Evolutionary conservation across 768 basidiomycete genomes (phyloP), one percentile per base, ranked within the genome.

Genomic region (Auricularia cornea): DNA sequence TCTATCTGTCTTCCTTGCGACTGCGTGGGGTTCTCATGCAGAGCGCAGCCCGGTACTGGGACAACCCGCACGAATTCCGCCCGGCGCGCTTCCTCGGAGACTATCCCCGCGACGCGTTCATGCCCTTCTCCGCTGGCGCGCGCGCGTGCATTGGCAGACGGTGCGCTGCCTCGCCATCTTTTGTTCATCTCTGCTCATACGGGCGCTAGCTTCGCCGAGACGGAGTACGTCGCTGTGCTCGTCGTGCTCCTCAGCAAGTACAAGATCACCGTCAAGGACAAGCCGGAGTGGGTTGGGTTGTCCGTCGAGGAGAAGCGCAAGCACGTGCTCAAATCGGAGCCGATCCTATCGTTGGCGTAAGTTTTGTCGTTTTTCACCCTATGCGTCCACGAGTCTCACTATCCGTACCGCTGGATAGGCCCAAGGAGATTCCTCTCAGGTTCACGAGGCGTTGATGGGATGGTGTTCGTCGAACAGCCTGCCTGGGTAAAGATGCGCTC

Each of bases 151-250:
- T 57, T 26, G 54, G 54, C 20, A 18, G 44, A 18, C 16, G 2
- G 44, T 48, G 5, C 44, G 12, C 23, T 1, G 10, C 35, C 35
- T 23, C 44, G 44, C 10, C 2, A 18, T 20, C 11, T 18, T 18
- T 23, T 18, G 44, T 18, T 5, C 6, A 5, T 48, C 6, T 18
- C 11, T 23, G 20, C 44, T 48, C 11, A 59, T 30, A 10, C 14
- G 44, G 20, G 6, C 6, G 57, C 33, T 77, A 67, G 70, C n/a
- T 73, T 82, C 68, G 76, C 75, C n/a, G 83, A 84, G 70, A 81
- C 79, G 1, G 81, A 83, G 69, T 80, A 73, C 30, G 73, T 83
- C 56, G 82, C 79, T 5, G 76, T 80, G 44, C 71, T 86, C n/a
- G 79, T 81, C 16, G 74, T 80, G 70, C 67, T 86, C 35, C 68